Percentiles rank a stretch among this genome's conserved stretches.
Conservation (phyloP, 768 basidiomycete genomes). For the Suillus hirtellus region DNA sequence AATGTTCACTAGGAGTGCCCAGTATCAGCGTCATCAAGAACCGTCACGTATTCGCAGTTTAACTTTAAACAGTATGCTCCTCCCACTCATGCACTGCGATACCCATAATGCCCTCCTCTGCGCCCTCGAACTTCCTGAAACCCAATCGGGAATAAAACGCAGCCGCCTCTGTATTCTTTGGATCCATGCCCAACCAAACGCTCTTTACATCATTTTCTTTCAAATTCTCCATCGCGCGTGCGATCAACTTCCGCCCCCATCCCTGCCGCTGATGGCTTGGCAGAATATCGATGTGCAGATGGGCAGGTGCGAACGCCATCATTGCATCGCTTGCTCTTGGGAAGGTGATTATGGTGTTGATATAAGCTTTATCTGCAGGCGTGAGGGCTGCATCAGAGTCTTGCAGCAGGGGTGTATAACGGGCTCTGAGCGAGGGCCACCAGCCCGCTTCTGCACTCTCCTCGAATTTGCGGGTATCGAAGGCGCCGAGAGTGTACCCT, state of each 20-base stretch:
- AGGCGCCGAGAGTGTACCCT: slow-evolving; percentile 70
- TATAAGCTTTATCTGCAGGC: slow-evolving; percentile 31
- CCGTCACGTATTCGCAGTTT: neutral
- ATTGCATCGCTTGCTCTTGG: slow-evolving; percentile 50
- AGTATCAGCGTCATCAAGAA: neutral
- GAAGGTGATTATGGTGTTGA: slow-evolving; percentile 36
- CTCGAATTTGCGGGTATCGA: slow-evolving; percentile 68
- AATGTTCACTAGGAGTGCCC: neutral
- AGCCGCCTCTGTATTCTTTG: slow-evolving; percentile 58
- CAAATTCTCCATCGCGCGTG: slow-evolving; percentile 53
- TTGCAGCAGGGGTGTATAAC: slow-evolving; percentile 42
- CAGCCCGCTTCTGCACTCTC: slow-evolving; percentile 52
- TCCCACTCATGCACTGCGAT: slow-evolving; percentile 47
- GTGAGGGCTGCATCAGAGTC: slow-evolving; percentile 18
- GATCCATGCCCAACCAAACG: slow-evolving; percentile 71
- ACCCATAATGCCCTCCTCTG: slow-evolving; percentile 52
- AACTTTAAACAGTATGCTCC: neutral
- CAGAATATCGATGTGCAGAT: slow-evolving; percentile 75
- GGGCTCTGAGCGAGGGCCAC: slow-evolving; percentile 63
- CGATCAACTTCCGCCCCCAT: slow-evolving; percentile 69
- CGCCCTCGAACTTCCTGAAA: slow-evolving; percentile 57
- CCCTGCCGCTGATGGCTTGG: slow-evolving; percentile 65
- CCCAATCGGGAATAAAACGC: slow-evolving; percentile 65
- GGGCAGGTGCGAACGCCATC: slow-evolving; percentile 67
- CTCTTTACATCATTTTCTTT: slow-evolving; percentile 44